Evolutionary conservation across 108 stramenopile genomes (phyloP).

Genomic region (Pseudonitzschia delicatissima): DNA sequence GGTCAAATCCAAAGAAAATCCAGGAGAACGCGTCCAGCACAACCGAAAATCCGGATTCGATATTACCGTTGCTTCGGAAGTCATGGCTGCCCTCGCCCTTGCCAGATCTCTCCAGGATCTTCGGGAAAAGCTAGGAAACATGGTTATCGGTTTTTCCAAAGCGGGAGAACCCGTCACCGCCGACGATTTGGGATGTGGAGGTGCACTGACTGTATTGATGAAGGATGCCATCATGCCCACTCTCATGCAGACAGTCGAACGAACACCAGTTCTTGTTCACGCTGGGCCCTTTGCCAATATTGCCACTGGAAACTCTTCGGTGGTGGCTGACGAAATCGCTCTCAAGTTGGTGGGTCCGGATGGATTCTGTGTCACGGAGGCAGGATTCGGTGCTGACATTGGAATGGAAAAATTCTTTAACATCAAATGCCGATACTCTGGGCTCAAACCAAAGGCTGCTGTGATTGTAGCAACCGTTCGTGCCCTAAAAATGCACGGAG

Average conservation of each 20-base stretch:
- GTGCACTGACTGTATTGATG: conserved; percentile 96
- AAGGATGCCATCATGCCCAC: conserved; percentile 95
- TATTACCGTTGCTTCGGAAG: conserved; percentile 97
- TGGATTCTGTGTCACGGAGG: conserved; percentile 97
- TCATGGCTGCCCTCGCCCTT: conserved; percentile 97
- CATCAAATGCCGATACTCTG: conserved; percentile 94
- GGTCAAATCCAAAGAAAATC: conserved; percentile 60
- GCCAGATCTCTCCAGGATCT: conserved; percentile 87
- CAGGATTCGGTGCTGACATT: conserved; percentile 98
- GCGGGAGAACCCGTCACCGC: conserved; percentile 80
- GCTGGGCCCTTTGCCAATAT: conserved; percentile 98
- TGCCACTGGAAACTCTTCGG: conserved; percentile 93
- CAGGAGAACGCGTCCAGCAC: conserved; percentile 59
- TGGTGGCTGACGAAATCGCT: conserved; percentile 96
- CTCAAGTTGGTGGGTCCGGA: conserved; percentile 89
- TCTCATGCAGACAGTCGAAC: conserved; percentile 97
- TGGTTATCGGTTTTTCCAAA: conserved; percentile 92
- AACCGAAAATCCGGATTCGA: conserved; percentile 92
- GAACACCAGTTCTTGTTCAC: conserved; percentile 96
- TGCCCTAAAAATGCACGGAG: conserved; percentile 99
- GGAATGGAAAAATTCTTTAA: conserved; percentile 99
- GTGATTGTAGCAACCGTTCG: conserved; percentile 99
- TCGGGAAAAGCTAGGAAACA: conserved; percentile 88
- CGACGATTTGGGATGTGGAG: conserved; percentile 96
- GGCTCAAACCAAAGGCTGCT: conserved; percentile 89